A percentile compares a stretch with the other conserved stretches of the same genome.
phyloP scores from a whole-genome alignment of 768 basidiomycete genomes.

The Pleurotus sapidus region DNA sequence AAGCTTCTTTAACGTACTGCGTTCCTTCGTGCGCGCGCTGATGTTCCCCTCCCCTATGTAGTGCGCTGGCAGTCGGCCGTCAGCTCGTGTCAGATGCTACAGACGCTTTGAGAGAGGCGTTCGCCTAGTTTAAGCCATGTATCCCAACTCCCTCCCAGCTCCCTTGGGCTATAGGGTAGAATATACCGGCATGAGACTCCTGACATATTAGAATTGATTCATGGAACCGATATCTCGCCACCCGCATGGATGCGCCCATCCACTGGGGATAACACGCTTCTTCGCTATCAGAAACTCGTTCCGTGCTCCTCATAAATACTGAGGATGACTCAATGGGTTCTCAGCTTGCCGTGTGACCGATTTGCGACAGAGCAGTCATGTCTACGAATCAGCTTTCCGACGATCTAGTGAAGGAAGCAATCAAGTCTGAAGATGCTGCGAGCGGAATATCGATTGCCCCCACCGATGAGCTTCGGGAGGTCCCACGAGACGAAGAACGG shows the following conservation, averaged over 20 bases:
- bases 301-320: conserved; percentile 5
- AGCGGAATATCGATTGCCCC: background rate
- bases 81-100: conserved; percentile 35
- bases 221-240: too few species aligned
- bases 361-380: background rate
- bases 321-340: background rate
- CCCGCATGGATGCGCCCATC: background rate
- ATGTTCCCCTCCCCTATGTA: background rate
- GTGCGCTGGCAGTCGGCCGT: conserved; percentile 20
- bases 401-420: background rate
- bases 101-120: conserved; percentile 26
- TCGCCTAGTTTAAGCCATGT: conserved; percentile 9
- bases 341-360: background rate
- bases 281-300: background rate
- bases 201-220: too few species aligned
- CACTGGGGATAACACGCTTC: conserved; percentile 3
- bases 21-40: background rate
- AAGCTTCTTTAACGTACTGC: conserved; percentile 9
- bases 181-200: background rate
- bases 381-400: background rate
- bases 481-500: conserved; percentile 19
- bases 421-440: background rate
- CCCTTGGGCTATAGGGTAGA: background rate
- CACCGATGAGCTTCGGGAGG: background rate
- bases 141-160: background rate